These are phyloP conservation scores for Alternaria tenuissima DNA, from an alignment of 2,329 filamentous ascomycete species.

Conservation along the genomic window DNA sequence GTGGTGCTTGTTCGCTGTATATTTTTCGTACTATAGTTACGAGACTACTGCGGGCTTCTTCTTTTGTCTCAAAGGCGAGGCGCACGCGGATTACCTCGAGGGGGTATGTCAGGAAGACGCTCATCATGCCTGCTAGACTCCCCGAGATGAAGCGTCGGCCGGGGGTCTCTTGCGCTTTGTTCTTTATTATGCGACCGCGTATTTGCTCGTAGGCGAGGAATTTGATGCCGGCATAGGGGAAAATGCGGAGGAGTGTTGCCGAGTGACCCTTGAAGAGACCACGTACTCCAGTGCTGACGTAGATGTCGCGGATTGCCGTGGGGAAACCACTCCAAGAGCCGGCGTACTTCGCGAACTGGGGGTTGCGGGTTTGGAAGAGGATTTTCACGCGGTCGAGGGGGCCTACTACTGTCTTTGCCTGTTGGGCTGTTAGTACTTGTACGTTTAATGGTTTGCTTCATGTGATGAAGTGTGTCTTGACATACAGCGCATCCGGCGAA, in stretches of 20 bases:
- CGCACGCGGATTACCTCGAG: slow-evolving; percentile 92
- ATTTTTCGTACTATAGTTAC: slow-evolving; percentile 83
- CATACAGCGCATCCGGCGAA: slow-evolving; percentile 90
- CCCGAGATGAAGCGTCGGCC: slow-evolving; percentile 77
- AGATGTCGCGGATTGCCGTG: slow-evolving; percentile 85
- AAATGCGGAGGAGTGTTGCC: slow-evolving; percentile 90
- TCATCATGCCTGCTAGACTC: slow-evolving; percentile 81
- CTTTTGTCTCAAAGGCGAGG: slow-evolving; percentile 91
- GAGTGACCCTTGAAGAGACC: slow-evolving; percentile 95
- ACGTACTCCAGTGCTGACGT: slow-evolving; percentile 72
- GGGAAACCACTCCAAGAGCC: slow-evolving; percentile 86
- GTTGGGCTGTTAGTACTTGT: slow-evolving; percentile 22
- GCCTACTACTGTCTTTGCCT: slow-evolving; percentile 96
- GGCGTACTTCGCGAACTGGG: slow-evolving; percentile 91
- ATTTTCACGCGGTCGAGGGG: slow-evolving; percentile 98
- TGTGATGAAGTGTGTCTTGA: neutral
- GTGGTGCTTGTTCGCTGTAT: slow-evolving; percentile 73
- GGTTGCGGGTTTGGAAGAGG: slow-evolving; percentile 94
- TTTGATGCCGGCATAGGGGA: slow-evolving; percentile 97
- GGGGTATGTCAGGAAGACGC: slow-evolving; percentile 95
- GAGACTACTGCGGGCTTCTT: slow-evolving; percentile 73
- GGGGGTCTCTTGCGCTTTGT: slow-evolving; percentile 78
- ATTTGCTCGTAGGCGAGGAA: slow-evolving; percentile 98
- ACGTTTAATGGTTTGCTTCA: neutral
- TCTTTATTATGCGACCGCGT: slow-evolving; percentile 77